Evolutionary conservation across 2,329 filamentous ascomycete genomes (phyloP).

Genomic region (Ceratocystis papillata): DNA sequence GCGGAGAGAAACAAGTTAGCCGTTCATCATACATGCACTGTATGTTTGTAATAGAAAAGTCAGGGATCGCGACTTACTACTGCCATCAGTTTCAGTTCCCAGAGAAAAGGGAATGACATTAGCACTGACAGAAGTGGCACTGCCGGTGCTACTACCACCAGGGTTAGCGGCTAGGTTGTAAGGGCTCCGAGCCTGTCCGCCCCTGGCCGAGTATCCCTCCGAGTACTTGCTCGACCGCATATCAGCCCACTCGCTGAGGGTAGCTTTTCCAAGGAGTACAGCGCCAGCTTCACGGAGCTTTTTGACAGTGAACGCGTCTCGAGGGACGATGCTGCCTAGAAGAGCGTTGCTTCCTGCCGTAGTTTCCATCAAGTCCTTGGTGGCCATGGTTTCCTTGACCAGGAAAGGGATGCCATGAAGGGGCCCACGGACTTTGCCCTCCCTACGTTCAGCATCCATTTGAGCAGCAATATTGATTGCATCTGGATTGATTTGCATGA

Average conservation of each 20-base stretch:
- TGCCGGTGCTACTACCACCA: conserved; percentile 58
- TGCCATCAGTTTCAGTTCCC: conserved; percentile 65
- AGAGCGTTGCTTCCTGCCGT: conserved; percentile 61
- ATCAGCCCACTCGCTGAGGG: conserved; percentile 62
- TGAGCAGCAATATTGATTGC: conserved; percentile 48
- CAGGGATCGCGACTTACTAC: conserved; percentile 32
- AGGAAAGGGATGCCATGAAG: conserved; percentile 67
- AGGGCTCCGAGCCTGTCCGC: conserved; percentile 52
- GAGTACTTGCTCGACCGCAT: conserved; percentile 59
- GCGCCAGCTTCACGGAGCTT: conserved; percentile 55
- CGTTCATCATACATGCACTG: neutral
- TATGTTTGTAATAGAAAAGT: neutral
- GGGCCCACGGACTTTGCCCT: conserved; percentile 47
- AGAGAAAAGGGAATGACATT: conserved; percentile 54
- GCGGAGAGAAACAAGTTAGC: neutral
- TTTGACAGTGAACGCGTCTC: conserved; percentile 55
- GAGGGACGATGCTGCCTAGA: conserved; percentile 52
- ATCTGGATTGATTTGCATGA: conserved; percentile 60
- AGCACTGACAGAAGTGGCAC: conserved; percentile 51
- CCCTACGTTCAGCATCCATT: conserved; percentile 49
- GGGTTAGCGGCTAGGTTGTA: conserved; percentile 61
- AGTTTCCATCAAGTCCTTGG: conserved; percentile 60
- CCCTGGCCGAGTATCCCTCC: conserved; percentile 54
- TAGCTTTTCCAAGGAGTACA: conserved; percentile 59
- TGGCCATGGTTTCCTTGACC: conserved; percentile 63